Base-by-base conservation (phyloP, 2,329 filamentous ascomycete genomes). In the Fusarium domesticum region DNA sequence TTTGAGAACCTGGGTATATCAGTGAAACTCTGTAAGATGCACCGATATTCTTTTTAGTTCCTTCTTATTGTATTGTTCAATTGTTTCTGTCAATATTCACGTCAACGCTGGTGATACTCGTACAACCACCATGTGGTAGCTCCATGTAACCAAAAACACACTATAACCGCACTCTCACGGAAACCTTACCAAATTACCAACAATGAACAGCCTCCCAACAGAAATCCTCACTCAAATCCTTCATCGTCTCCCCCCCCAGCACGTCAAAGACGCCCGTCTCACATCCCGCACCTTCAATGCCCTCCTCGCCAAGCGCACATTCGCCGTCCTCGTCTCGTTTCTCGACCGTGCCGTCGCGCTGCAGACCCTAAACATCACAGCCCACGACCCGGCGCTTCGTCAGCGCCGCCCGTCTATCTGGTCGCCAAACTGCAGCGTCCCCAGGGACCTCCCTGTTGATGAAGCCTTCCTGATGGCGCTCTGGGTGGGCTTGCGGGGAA, bases 371-470 rank as follows among this genome's bases (percentile, higher is more conserved):
- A 37, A 55, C 11, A 7, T 33, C 11, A 48, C 55, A 11, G 53
- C 60, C 5, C 41, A 48, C 17, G 54, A 62, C 37, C 55, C 62
- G 16, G 33, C 48, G 18, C 35, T 33, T 5, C 55, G 64, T 7
- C 51, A 50, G 7, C 50, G 48, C n/a, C 48, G 50, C 6, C 47
- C 45, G 1, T 58, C 60, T 10, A 59, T 68, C 42, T 68, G 65
- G 65, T 68, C 65, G 15, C 65, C 65, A n/a, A 45, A 53, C n/a
- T 67, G 65, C 53, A 50, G 51, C 31, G 63, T 66, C 12, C 65
- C 65, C 4, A 40, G 39, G 12, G 45, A 50, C 12, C 46, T 68
- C 6, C 64, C 57, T 25, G 41, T 68, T 11, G 50, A 58, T 8
- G 53, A 58, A 31, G 61, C 62, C 35, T 68, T 68, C 42, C 51